Evolutionary conservation across 2,329 filamentous ascomycete species (phyloP), one percentile per base, ranked within the genome.

Genomic region (Sclerotinia spermophila): DNA sequence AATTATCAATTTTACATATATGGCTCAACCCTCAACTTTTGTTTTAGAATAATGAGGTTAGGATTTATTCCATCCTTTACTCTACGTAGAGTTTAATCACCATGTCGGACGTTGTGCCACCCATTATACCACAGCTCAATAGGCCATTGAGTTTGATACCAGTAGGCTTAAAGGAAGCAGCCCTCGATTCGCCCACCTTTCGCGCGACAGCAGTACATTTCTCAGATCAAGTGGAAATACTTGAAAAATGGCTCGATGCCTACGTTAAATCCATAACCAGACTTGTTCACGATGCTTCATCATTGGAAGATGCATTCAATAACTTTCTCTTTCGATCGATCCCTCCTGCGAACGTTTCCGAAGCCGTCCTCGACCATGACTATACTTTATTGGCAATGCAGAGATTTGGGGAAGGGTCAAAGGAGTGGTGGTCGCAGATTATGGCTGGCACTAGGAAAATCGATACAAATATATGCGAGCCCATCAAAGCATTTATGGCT

Each of bases 161-260:
- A 59, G 94, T 98, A 48, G 90, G 90, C 33, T 86, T 98, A 76
- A 96, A 95, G 82, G 96, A 99, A 86, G 96, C 96, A 66, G 92
- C 94, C 30, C 91, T 98, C 83, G 96, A 99, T 82, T 97, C 94
- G 53, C 96, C 96, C 38, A 96, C 94, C 48, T 98, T 98, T 81
- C 93, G 96, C 74, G 93, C 94, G 61, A 92, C 92, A 33, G 88
- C 93, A 56, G 83, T 91, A 61, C 93, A 97, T 82, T 97, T 97
- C 79, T 87, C 89, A 73, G 96, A 98, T 75, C 95, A 99, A 83
- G 88, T 97, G 77, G 96, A 98, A 75, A 86, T 89, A 70, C 87
- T 98, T 72, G 96, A 98, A 81, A 89, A 88, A 85, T 99, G 96
- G 96, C 91, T 99, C 42, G 94, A 91, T 69, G 85, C 85, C 62